phyloP scores from a whole-genome alignment of 2,329 filamentous ascomycete species.

The Helotiales sp. region DNA sequence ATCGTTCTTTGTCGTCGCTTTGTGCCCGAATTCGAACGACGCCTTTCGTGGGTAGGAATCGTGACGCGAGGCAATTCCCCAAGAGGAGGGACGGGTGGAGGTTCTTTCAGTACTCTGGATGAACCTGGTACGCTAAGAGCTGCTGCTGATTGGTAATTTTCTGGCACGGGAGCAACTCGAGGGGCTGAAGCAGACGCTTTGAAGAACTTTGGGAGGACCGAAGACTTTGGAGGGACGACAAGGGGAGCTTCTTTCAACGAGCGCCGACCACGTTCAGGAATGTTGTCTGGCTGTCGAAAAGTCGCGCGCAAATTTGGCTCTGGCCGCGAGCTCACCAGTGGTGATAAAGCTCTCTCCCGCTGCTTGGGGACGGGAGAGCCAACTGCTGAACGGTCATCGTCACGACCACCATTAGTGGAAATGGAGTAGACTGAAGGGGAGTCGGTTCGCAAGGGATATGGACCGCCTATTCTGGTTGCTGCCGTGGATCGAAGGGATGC shows the following conservation, averaged over 20 bases:
- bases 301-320: conserved; percentile 6
- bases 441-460: conserved; percentile 14
- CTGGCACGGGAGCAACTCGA: neutral
- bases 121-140: neutral
- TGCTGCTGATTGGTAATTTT: neutral
- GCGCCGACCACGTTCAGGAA: conserved; percentile 6
- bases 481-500: conserved; percentile 6
- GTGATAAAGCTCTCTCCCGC: conserved; percentile 9
- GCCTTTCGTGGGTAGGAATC: neutral
- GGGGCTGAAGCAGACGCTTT: neutral
- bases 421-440: conserved; percentile 9
- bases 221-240: neutral
- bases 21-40: neutral
- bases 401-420: conserved; percentile 5
- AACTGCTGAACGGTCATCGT: conserved; percentile 12
- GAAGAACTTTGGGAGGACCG: neutral
- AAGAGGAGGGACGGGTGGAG: neutral
- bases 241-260: conserved; percentile 3
- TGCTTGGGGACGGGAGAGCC: neutral
- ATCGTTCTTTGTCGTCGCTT: conserved; percentile 10
- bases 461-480: neutral
- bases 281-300: neutral
- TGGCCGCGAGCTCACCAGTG: conserved; percentile 12
- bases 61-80: neutral
- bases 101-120: neutral